A percentile compares a stretch with the other conserved stretches of the same genome.
phyloP scores from a whole-genome alignment of 176 grass and related monocot genomes.

The Saccharum officinarum region DNA sequence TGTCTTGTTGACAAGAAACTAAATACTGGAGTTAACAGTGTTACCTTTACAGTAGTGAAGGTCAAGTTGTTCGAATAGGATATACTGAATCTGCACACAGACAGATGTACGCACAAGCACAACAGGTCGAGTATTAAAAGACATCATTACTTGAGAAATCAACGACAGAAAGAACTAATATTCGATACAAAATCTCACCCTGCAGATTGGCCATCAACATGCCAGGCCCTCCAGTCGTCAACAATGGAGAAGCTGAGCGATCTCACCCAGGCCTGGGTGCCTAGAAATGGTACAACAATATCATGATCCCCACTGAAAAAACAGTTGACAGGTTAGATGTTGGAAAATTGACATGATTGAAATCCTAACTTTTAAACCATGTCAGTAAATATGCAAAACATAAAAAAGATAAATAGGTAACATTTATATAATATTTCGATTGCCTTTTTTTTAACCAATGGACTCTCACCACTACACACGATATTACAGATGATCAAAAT shows the following conservation, averaged over 20 bases:
- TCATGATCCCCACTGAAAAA: constrained; percentile 64
- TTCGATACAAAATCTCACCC: constrained; percentile 35
- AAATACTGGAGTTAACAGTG: no score
- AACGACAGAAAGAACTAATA: neutral
- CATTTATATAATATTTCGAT: no score
- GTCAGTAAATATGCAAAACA: no score
- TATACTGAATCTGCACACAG: constrained; percentile 18
- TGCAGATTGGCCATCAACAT: constrained; percentile 46
- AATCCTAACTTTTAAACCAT: no score
- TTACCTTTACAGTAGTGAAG: constrained; percentile 53
- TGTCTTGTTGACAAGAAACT: no score
- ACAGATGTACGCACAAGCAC: neutral
- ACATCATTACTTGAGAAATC: neutral
- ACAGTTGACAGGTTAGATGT: neutral
- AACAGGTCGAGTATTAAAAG: neutral
- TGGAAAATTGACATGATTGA: neutral
- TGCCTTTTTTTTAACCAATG: no score
- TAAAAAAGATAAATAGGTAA: no score
- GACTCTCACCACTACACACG: no score
- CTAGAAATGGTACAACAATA: constrained; percentile 46
- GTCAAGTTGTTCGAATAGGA: constrained; percentile 49
- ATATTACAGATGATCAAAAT: no score
- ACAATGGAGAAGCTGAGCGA: constrained; percentile 59
- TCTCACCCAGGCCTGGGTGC: constrained; percentile 65
- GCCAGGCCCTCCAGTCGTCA: constrained; percentile 65